phyloP scores from a whole-genome alignment of 805 yeast species.

The Wickerhamiella qilinensis region DNA sequence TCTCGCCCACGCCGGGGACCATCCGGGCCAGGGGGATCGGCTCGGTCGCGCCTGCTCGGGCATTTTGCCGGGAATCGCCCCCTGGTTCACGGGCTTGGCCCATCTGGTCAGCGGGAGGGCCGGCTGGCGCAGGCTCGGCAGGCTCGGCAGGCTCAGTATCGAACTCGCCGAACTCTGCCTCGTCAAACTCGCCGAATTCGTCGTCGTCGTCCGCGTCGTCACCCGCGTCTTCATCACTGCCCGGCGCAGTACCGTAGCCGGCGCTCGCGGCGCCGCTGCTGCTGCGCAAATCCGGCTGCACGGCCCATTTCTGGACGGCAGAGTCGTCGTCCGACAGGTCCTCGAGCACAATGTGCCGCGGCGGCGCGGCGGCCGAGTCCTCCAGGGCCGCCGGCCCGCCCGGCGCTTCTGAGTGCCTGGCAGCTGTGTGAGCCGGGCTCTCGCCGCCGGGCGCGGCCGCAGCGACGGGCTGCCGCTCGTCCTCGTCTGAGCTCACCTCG shows the following conservation, averaged over 20 bases:
- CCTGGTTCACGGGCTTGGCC: too few relatives aligned
- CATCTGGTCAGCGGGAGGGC: conserved; percentile 1
- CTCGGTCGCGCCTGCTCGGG: conserved; percentile 1
- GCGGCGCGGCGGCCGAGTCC: too few relatives aligned
- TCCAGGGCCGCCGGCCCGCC: too few relatives aligned
- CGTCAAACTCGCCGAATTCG: conserved; percentile 22
- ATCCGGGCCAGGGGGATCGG: neutral
- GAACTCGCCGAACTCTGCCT: conserved; percentile 4
- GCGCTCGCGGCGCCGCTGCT: neutral
- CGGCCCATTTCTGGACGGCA: neutral
- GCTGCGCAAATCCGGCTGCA: neutral
- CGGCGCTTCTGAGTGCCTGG: too few relatives aligned
- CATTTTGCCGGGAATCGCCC: too few relatives aligned
- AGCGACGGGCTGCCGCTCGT: too few relatives aligned
- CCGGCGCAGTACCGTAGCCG: too few relatives aligned
- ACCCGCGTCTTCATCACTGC: conserved; percentile 5
- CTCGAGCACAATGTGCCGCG: too few relatives aligned
- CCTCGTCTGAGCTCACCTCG: too few relatives aligned
- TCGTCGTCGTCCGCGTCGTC: conserved; percentile 21
- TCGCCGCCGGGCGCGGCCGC: too few relatives aligned
- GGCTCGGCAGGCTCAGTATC: neutral
- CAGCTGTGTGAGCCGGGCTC: too few relatives aligned
- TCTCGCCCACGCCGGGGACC: conserved; percentile 11
- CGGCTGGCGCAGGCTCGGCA: neutral
- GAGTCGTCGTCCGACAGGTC: too few relatives aligned